These are phyloP conservation scores for Raphanus sativus DNA, from an alignment of 345 rosid species.

Conservation along the genomic window DNA sequence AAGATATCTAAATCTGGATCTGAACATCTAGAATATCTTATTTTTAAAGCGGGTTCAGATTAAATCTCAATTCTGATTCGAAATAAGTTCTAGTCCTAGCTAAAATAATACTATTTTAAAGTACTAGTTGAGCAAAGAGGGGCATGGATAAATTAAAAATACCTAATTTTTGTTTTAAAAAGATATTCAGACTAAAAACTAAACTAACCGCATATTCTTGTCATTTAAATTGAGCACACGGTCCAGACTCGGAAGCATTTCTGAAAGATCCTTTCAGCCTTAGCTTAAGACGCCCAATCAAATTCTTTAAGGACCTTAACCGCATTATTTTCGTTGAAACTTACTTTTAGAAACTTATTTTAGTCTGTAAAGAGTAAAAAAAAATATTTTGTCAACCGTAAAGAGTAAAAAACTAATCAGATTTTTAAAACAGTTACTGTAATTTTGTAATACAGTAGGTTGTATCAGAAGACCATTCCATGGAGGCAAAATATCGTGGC, in stretches of 20 bases:
- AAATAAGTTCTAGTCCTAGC: too few species aligned
- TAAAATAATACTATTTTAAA: too few species aligned
- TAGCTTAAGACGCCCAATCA: not conserved
- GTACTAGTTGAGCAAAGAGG: too few species aligned
- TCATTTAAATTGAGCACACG: not conserved
- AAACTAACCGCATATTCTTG: not conserved
- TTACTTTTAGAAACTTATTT: not conserved
- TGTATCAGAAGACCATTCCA: conserved; percentile 18
- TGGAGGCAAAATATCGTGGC: conserved; percentile 16
- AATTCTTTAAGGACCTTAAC: not conserved
- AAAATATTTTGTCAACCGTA: too few species aligned
- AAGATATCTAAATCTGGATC: too few species aligned
- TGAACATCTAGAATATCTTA: too few species aligned
- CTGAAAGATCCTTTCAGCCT: not conserved
- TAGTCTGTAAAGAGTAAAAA: not conserved
- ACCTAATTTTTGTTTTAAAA: too few species aligned
- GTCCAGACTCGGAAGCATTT: not conserved
- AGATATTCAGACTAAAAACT: not conserved
- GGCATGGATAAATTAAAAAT: too few species aligned
- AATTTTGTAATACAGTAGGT: not conserved
- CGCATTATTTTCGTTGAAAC: not conserved
- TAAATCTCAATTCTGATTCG: too few species aligned
- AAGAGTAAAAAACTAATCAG: not conserved
- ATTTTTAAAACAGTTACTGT: not conserved
- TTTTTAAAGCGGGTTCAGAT: too few species aligned